These are phyloP conservation scores for Ramaria sp. DNA, from an alignment of 768 basidiomycete genomes.

Conservation along the genomic window DNA sequence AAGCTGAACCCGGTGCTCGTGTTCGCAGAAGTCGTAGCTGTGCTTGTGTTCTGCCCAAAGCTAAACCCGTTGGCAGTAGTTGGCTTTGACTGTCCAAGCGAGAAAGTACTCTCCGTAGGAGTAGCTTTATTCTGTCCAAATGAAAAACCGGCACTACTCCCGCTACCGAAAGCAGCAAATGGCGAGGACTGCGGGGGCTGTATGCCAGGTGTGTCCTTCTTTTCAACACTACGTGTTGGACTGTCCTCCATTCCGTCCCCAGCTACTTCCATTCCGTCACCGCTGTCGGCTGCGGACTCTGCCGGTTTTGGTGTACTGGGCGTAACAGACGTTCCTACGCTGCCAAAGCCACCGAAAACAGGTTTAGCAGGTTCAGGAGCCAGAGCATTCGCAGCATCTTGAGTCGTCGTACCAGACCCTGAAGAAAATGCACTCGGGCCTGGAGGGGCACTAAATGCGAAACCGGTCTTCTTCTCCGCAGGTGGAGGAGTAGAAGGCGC, in stretches of 20 bases:
- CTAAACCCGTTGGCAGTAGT: constrained; percentile 15
- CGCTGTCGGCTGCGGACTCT: constrained; percentile 58
- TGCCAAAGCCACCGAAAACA: constrained; percentile 37
- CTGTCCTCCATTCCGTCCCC: constrained; percentile 64
- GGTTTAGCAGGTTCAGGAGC: constrained; percentile 16
- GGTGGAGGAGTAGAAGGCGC: constrained; percentile 18
- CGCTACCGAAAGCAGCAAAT: constrained; percentile 17
- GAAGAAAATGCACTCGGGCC: constrained; percentile 8
- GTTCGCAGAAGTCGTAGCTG: constrained; percentile 21
- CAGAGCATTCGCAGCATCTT: constrained; percentile 19
- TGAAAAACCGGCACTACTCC: constrained; percentile 21
- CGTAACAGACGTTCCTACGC: constrained; percentile 10
- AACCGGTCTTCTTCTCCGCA: constrained; percentile 22
- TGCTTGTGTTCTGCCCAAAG: constrained; percentile 21
- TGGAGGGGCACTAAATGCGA: constrained; percentile 31
- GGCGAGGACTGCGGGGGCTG: constrained; percentile 11
- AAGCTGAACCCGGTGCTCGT: constrained; percentile 16
- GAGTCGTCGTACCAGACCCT: constrained; percentile 8
- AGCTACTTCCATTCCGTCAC: constrained; percentile 48
- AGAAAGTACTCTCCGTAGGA: constrained; percentile 22
- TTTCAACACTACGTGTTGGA: constrained; percentile 46
- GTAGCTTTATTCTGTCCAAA: constrained; percentile 15
- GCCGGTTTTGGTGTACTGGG: constrained; percentile 26
- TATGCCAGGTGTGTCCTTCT: background rate
- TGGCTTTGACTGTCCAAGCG: constrained; percentile 28